Evolutionary conservation across 331 rosid genomes (phyloP).

Genomic region (Erythrophleum ivorense): DNA sequence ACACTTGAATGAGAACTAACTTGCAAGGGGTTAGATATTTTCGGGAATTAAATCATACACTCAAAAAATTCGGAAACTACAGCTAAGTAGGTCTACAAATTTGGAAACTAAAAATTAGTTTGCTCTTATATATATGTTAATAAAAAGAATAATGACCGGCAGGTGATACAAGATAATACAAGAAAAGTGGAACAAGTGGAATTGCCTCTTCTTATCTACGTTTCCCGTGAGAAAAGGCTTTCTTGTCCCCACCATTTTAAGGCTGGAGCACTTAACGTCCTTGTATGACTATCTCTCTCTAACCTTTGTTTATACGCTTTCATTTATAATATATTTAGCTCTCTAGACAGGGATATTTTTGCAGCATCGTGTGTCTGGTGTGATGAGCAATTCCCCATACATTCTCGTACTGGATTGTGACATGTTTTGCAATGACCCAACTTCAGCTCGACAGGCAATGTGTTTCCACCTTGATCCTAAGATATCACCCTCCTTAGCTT

Average conservation of each 20-base stretch:
- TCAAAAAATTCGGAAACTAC: neutral
- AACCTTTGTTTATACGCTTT: neutral
- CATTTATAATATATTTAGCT: neutral
- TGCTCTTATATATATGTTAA: neutral
- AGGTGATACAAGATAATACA: constrained; percentile 49
- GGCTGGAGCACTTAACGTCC: constrained; percentile 66
- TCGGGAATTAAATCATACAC: neutral
- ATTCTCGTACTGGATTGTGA: constrained; percentile 81
- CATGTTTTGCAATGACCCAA: constrained; percentile 76
- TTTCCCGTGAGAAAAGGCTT: constrained; percentile 51
- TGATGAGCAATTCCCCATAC: constrained; percentile 77
- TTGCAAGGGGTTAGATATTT: neutral
- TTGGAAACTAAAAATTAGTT: neutral
- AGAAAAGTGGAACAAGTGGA: constrained; percentile 35
- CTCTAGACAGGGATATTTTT: constrained; percentile 13
- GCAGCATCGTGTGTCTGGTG: constrained; percentile 71
- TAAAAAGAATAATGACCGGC: constrained; percentile 20
- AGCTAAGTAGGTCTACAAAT: neutral
- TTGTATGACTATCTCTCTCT: constrained; percentile 42
- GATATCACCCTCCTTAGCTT: constrained; percentile 61
- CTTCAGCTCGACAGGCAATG: constrained; percentile 75
- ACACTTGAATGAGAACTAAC: neutral
- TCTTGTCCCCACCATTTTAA: constrained; percentile 59
- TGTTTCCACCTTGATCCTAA: constrained; percentile 78
- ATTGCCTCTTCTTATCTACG: constrained; percentile 58